Base-by-base conservation (phyloP, 768 basidiomycete genomes). In the Podaxis sp. region DNA sequence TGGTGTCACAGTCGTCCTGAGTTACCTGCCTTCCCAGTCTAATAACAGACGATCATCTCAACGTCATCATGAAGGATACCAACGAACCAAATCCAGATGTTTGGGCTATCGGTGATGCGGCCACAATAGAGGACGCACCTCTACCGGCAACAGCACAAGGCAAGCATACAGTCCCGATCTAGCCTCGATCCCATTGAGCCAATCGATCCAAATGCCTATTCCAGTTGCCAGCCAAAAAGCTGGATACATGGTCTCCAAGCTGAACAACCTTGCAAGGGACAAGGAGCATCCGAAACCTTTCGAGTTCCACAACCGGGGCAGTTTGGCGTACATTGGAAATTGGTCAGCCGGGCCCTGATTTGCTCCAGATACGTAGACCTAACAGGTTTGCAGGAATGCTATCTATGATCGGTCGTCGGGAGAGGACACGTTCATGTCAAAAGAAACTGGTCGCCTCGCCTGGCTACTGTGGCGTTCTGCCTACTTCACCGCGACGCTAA, bases 101-200 rank as follows among this genome's bases (percentile, higher is more conserved):
- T 0, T 94, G 83, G 79, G 91, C 87, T 2, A 88, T 95, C 59
- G 94, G 94, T 4, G 94, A 96, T 69, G 85, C 89, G 43, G 85
- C 86, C 1, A 80, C 78, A 47, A 82, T 89, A 55, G 79, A 83
- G 37, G 81, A 77, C 47, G 77, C 77, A 24, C 76, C 80, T 43
- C 77, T 94, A 9, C 93, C 94, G 11, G 91, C 94, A 1, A 95
- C 93, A 17, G 92, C 94, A 3, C 93, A 95, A 83, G 90, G 88
- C 77, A 41, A 15, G 61, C 66, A 9, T n/a, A 24, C 19, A 8
- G 7, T 33, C 59, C 52, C 8, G 12, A 22, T 11, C 2, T 64
- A 33, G 33, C 33, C 8, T 8, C 9, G 0, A 7, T 1, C 33
- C 9, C 33, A 52, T 66, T 56, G 19, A 52, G 62, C 27, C 58